These are phyloP conservation scores for Coniochaeta sp. DNA, from an alignment of 2,329 filamentous ascomycete species.

Conservation along the genomic window DNA sequence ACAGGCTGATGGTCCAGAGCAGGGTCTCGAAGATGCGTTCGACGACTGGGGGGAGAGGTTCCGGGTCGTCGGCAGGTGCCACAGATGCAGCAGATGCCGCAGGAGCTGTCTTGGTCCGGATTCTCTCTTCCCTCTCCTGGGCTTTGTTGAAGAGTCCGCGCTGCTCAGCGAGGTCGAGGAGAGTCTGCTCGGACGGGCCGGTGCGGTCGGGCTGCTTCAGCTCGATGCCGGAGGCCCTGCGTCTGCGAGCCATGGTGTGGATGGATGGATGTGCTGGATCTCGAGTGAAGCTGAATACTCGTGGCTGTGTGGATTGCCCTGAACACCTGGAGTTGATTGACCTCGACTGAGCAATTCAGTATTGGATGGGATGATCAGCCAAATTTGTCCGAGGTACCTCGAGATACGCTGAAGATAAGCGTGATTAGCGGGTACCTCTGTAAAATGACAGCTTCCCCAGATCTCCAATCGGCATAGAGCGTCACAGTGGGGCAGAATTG, in stretches of 20 bases:
- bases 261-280: neutral
- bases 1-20: constrained; percentile 54
- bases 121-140: constrained; percentile 30
- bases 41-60: constrained; percentile 31
- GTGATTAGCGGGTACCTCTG: neutral
- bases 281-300: neutral
- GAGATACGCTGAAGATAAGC: neutral
- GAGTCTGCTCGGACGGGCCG: constrained; percentile 53
- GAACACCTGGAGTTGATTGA: no score
- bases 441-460: neutral
- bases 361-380: no score
- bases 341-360: no score
- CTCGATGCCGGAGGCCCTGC: constrained; percentile 47
- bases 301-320: no score
- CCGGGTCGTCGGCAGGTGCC: constrained; percentile 23
- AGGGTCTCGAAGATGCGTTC: constrained; percentile 48
- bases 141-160: constrained; percentile 48
- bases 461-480: neutral
- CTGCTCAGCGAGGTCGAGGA: constrained; percentile 66
- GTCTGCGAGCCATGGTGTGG: constrained; percentile 35
- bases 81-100: constrained; percentile 22
- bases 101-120: constrained; percentile 17
- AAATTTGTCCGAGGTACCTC: no score
- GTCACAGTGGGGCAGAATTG: neutral
- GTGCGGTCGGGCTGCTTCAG: constrained; percentile 64